These are phyloP conservation scores for Lagenaria siceraria DNA, from an alignment of 306 rosid species.

Conservation along the genomic window DNA sequence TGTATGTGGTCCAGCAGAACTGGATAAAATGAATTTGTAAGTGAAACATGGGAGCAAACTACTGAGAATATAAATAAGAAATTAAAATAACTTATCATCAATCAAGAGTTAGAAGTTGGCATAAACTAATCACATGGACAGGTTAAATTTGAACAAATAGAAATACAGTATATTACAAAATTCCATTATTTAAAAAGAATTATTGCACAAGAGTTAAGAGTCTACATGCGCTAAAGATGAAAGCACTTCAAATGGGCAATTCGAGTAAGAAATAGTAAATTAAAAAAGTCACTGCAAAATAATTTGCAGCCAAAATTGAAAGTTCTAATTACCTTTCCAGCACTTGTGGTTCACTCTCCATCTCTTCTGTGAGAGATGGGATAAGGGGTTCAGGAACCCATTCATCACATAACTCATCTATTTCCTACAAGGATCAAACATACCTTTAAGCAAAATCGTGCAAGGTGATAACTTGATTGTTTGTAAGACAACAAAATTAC, in stretches of 20 bases:
- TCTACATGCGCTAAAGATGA: neutral
- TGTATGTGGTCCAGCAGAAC: conserved; percentile 94
- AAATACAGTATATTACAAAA: neutral
- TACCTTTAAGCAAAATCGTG: neutral
- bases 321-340: conserved; percentile 66
- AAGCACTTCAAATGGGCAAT: neutral
- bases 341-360: conserved; percentile 66
- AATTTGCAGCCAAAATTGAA: neutral
- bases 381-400: conserved; percentile 96
- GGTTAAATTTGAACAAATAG: neutral
- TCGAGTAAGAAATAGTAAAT: neutral
- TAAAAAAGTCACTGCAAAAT: neutral
- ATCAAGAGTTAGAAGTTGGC: neutral
- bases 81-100: neutral
- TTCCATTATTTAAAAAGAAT: neutral
- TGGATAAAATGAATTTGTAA: conserved; percentile 32
- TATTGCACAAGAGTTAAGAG: neutral
- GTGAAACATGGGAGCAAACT: neutral
- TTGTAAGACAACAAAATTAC: neutral
- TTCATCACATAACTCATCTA: conserved; percentile 81
- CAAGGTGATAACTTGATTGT: neutral
- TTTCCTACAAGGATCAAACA: conserved; percentile 46
- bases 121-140: neutral
- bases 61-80: neutral
- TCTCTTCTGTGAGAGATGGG: conserved; percentile 60